Base-by-base conservation (phyloP, 78 protist genomes). In the Polysphondylium violaceum region DNA sequence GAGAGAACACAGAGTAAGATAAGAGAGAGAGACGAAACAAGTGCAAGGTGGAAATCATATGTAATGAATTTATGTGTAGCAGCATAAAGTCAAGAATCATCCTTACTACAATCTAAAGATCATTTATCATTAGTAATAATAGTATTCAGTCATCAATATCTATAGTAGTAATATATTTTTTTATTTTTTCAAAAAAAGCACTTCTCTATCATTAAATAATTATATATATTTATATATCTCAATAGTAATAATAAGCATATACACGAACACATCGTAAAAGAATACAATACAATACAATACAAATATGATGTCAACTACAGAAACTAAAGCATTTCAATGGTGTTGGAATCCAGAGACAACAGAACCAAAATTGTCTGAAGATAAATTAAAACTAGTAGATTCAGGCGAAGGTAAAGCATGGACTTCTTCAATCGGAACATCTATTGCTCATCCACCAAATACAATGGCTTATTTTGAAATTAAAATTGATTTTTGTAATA, bases 371-470 rank as follows among this genome's bases (percentile, higher is more conserved):
- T 40, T 83, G 33, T 83, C 78, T 17, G 64, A 83, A 31, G 75
- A 69, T 58, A 33, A 72, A 25, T 12, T 83, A 8, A 69, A 61
- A 23, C 38, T 61, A 25, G 44, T n/a, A 21, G 90, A 83, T 58
- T 8, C 27, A n/a, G 90, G 79, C n/a, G 21, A 35, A 47, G 77
- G 71, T 5, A 83, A 83, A 11, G 90, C 90, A 56, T 83, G 90
- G 90, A 83, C 90, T 17, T 56, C 90, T 0, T 72, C 90, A 6
- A 63, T 58, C 1, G 68, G 53, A 43, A 3, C 50, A 11, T 43
- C 75, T 23, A 43, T 41, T 25, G 44, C 75, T 3, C 55, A 27
- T 2, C 78, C 41, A 40, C 60, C 76, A 16, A 65, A 65, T 33
- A 19, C 53, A n/a, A 36, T 73, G 19, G 38, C 29, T 21, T 83